These are phyloP conservation scores for Daldinia vernicosa DNA, from an alignment of 495 filamentous ascomycete genomes.

Conservation along the genomic window DNA sequence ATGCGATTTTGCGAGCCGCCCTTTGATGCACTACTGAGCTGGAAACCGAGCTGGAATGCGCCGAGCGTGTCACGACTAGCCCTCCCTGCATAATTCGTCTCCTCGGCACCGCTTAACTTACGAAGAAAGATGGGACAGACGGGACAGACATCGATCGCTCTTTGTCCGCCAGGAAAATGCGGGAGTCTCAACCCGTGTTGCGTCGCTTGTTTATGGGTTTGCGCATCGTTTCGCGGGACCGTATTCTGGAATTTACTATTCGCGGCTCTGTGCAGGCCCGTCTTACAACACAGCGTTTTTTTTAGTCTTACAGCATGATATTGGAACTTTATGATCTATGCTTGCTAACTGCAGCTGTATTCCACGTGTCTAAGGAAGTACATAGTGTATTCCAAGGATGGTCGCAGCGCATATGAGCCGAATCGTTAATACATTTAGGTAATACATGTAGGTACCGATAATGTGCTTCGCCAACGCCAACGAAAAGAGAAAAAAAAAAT, in stretches of 20 bases:
- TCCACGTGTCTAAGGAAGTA: background rate
- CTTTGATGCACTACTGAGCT: constrained; percentile 22
- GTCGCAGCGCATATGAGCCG: background rate
- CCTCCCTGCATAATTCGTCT: constrained; percentile 13
- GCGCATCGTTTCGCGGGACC: constrained; percentile 21
- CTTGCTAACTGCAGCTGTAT: background rate
- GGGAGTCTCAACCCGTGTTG: background rate
- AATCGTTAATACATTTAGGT: background rate
- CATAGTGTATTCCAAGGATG: background rate
- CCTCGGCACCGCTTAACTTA: background rate
- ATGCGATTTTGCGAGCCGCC: constrained; percentile 32
- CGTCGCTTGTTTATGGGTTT: background rate
- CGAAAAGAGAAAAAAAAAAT: background rate
- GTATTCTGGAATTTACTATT: constrained; percentile 27
- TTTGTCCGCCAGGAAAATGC: constrained; percentile 9
- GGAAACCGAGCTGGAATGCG: constrained; percentile 26
- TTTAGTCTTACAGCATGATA: background rate
- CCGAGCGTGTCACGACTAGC: constrained; percentile 19
- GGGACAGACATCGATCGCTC: too few species aligned
- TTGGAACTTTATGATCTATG: background rate
- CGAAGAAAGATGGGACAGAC: constrained; percentile 6
- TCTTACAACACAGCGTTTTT: background rate
- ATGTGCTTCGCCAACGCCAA: background rate
- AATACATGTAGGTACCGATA: too few species aligned
- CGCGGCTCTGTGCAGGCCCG: constrained; percentile 18